Evolutionary conservation across 768 basidiomycete genomes (phyloP).

Genomic region (Multifurca ochricompacta): DNA sequence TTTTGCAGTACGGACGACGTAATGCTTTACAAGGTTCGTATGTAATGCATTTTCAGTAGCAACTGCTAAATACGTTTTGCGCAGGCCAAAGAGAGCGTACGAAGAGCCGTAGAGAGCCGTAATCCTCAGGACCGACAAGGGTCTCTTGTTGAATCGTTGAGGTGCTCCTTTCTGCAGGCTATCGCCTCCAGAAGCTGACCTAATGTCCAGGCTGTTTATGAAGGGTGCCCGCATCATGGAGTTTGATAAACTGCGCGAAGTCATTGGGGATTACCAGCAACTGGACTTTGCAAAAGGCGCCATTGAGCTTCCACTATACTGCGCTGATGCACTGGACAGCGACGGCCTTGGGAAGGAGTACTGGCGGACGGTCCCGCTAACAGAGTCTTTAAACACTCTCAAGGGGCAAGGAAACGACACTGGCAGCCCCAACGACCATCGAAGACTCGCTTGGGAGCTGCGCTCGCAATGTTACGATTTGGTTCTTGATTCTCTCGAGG

Average conservation of each 20-base stretch:
- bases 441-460: constrained; percentile 47
- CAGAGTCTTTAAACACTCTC: neutral
- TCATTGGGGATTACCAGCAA: constrained; percentile 84
- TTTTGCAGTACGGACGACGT: constrained; percentile 99
- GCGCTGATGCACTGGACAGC: constrained; percentile 71
- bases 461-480: constrained; percentile 75
- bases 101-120: constrained; percentile 78
- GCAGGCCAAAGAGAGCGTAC: constrained; percentile 88
- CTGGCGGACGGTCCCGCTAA: constrained; percentile 47
- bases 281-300: constrained; percentile 81
- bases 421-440: constrained; percentile 31
- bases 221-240: constrained; percentile 83
- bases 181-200: neutral
- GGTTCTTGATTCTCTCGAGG: constrained; percentile 68
- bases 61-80: neutral
- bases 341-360: constrained; percentile 69
- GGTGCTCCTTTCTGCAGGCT: constrained; percentile 38
- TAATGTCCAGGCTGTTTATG: constrained; percentile 59
- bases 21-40: constrained; percentile 83
- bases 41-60: neutral
- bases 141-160: constrained; percentile 77
- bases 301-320: constrained; percentile 75
- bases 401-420: neutral
- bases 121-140: constrained; percentile 69
- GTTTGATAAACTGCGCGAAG: constrained; percentile 75